Base-by-base conservation (phyloP, 2,329 filamentous ascomycete species). In the Pseudocercospora fijiensis region DNA sequence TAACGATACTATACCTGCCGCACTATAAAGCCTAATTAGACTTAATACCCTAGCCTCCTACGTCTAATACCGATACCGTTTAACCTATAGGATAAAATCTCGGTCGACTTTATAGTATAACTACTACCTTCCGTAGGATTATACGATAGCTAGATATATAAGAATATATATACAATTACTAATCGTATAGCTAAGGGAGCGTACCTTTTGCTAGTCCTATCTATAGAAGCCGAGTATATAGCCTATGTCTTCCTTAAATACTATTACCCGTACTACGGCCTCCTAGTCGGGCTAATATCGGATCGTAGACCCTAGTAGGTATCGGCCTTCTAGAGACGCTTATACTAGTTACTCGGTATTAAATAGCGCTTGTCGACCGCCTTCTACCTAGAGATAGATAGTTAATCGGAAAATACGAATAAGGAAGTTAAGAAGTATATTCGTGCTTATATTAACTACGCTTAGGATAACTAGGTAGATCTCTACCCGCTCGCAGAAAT, bases 371-470 rank as follows among this genome's bases (percentile, higher is more conserved):
- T 58, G 7, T 58, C 37, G 13, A 41, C 41, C 11, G 13, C 11
- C n/a, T 58, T 24, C 37, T 58, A 58, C 11, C 57, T 24, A 20
- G 20, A 58, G 41, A 58, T 11, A 2, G 11, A 58, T 20, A 30
- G 37, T 1, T 47, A 58, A 18, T 45, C 22, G 9, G 57, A 58
- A 11, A 49, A 49, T 28, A 58, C 16, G 8, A 58, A 58, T 30
- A 45, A 58, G 41, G 22, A 22, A 3, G 43, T 58, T 18, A 20
- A 58, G 24, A 43, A 30, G 5, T 58, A 58, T 41, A n/a, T 58
- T 2, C 9, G 20, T 1, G n/a, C 16, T 2, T 58, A 24, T n/a
- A 5, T 13, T 58, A 53, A 53, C 27, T 53, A 28, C 8, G 8
- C 5, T 2, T 33, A 33, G 10, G 10, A 33, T 33, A 33, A 33